Percentiles rank a stretch among this genome's conserved stretches.
These are phyloP conservation scores for Barnettozyma sucrosica DNA, from an alignment of 805 yeast genomes.

Conservation along the genomic window DNA sequence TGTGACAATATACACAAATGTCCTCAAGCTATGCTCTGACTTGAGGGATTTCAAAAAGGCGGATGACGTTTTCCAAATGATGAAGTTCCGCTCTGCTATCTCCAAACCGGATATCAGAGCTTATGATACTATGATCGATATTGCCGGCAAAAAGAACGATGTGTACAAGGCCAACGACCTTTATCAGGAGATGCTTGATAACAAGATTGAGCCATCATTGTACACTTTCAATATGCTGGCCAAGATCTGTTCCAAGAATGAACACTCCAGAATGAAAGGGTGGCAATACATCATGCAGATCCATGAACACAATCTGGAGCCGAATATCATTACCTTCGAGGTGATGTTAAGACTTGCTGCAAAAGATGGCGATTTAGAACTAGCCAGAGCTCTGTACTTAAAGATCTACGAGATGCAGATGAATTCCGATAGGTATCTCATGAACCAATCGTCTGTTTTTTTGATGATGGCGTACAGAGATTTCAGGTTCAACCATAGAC, in stretches of 20 bases:
- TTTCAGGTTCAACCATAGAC: slow-evolving; percentile 26
- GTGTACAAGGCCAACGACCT: slow-evolving; percentile 73
- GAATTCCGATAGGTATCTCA: not conserved
- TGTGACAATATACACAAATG: slow-evolving; percentile 44
- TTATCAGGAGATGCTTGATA: slow-evolving; percentile 58
- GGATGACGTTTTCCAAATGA: slow-evolving; percentile 66
- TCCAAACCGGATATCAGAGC: slow-evolving; percentile 64
- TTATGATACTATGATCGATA: slow-evolving; percentile 65
- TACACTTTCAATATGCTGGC: slow-evolving; percentile 53
- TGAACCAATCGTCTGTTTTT: slow-evolving; percentile 24
- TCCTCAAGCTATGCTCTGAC: slow-evolving; percentile 56
- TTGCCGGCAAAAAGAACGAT: slow-evolving; percentile 56
- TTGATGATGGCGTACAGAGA: slow-evolving; percentile 47
- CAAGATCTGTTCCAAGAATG: slow-evolving; percentile 56
- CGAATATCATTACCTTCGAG: slow-evolving; percentile 44
- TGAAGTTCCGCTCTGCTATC: slow-evolving; percentile 68
- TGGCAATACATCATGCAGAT: slow-evolving; percentile 77
- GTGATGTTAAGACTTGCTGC: slow-evolving; percentile 74
- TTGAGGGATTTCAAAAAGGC: slow-evolving; percentile 53
- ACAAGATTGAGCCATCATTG: slow-evolving; percentile 32
- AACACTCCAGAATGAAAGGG: slow-evolving; percentile 46
- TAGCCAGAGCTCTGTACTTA: slow-evolving; percentile 62
- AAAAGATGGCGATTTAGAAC: slow-evolving; percentile 67
- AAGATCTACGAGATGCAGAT: slow-evolving; percentile 35
- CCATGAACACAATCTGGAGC: slow-evolving; percentile 39